Conservation (phyloP, 345 rosid species). For the Clausena lansium region DNA sequence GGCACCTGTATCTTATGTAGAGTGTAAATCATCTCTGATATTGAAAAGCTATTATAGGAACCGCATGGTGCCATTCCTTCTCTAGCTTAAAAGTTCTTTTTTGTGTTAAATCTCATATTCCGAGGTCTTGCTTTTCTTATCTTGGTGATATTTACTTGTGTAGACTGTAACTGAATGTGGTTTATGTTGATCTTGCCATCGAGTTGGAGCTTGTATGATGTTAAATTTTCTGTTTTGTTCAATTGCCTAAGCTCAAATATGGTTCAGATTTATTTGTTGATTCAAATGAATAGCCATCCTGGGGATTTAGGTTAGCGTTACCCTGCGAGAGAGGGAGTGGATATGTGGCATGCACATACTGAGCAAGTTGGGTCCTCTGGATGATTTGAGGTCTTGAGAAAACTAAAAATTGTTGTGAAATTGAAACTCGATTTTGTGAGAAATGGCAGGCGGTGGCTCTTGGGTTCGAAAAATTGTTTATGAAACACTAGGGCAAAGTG, state of each 20-base stretch:
- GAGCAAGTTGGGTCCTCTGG: background rate
- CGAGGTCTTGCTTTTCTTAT: background rate
- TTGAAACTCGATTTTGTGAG: background rate
- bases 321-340: background rate
- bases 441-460: background rate
- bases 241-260: background rate
- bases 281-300: background rate
- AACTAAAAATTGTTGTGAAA: background rate
- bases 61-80: background rate
- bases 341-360: background rate
- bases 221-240: background rate
- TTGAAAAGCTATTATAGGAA: conserved; percentile 11
- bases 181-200: background rate
- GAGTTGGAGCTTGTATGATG: background rate
- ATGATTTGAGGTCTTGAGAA: background rate
- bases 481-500: too few relatives aligned
- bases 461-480: background rate
- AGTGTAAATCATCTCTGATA: conserved; percentile 27
- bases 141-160: background rate
- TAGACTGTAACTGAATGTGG: background rate
- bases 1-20: conserved; percentile 28
- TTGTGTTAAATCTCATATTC: too few relatives aligned
- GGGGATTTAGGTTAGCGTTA: background rate
- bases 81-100: background rate
- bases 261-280: background rate